Evolutionary conservation across 768 basidiomycete species (phyloP), one percentile per base, ranked within the genome.

Genomic region (Agaricus sinodeliciosus): DNA sequence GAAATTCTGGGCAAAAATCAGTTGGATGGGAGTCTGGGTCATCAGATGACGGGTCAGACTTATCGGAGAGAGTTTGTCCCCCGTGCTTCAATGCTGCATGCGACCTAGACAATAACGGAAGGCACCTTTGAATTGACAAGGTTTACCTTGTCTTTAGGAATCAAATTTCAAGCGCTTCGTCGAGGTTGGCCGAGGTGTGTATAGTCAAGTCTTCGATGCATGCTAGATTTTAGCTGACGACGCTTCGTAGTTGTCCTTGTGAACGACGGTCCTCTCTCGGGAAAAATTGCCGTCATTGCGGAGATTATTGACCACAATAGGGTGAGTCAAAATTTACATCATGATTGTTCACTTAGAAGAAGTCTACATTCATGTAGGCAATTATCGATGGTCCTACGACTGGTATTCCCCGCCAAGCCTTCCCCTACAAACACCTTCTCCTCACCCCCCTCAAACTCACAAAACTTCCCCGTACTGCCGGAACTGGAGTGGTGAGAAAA

Each of bases 291-390:
- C 51, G 87, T 93, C 58, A 94, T 99, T 69, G 85, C 84, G 47
- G 94, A 98, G 72, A 94, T 98, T 71, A 94, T 98, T 59, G 96
- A 98, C 82, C 95, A 98, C 80, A 95, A 94, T 79, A 84, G 94
- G 68, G 95, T 96, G 67, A 57, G 88, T 48, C n/a, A 25, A n/a
- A 13, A 28, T 16, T 26, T 15, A 8, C 4, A 47, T 46, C 8
- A 47, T 55, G 4, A 43, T 39, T 11, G 41, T 2, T 18, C 28
- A 26, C 35, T 39, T 31, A 16, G 19, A 51, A 36, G 25, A 51
- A 36, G 25, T 48, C 22, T 5, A 26, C 8, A 43, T 31, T 8
- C 7, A 27, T 16, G 48, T 63, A 98, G 95, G 95, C 94, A 31
- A 82, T 99, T 67, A 83, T 98, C 64, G 95, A 98, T 72, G 94